phyloP scores from a whole-genome alignment of 495 filamentous ascomycete genomes.

The Penicillium roqueforti region DNA sequence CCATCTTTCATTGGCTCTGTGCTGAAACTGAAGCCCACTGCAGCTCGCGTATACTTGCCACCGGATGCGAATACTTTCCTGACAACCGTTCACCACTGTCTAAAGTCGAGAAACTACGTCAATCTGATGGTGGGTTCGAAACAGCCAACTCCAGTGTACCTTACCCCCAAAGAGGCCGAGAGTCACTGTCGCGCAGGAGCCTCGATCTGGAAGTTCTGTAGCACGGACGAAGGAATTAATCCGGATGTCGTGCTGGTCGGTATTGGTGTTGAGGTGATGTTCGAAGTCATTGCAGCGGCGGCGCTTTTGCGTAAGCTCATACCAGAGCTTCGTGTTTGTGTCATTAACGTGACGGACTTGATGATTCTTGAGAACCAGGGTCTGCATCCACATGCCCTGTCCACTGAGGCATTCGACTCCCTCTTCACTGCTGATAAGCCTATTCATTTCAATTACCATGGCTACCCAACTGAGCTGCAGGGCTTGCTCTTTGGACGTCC shows the following conservation, averaged over 20 bases:
- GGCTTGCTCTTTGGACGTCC: conserved; percentile 61
- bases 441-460: conserved; percentile 71
- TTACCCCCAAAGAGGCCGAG: conserved; percentile 62
- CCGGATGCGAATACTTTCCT: conserved; percentile 73
- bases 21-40: conserved; percentile 61
- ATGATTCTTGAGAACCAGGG: conserved; percentile 61
- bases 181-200: conserved; percentile 62
- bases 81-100: conserved; percentile 59
- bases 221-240: conserved; percentile 51
- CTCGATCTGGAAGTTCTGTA: conserved; percentile 62
- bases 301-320: conserved; percentile 50
- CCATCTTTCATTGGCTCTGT: conserved; percentile 73
- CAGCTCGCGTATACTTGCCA: conserved; percentile 68
- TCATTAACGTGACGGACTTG: conserved; percentile 71
- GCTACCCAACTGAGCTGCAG: conserved; percentile 59
- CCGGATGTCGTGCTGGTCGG: conserved; percentile 68
- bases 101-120: conserved; percentile 61
- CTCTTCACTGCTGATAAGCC: conserved; percentile 59
- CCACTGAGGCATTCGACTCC: conserved; percentile 48
- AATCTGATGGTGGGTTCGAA: conserved; percentile 75
- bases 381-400: conserved; percentile 59
- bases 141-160: conserved; percentile 63
- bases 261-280: conserved; percentile 67
- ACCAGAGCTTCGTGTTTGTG: conserved; percentile 55
- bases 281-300: conserved; percentile 64